Conservation (phyloP, 2,329 filamentous ascomycete genomes). For the Zymoseptoria brevis region DNA sequence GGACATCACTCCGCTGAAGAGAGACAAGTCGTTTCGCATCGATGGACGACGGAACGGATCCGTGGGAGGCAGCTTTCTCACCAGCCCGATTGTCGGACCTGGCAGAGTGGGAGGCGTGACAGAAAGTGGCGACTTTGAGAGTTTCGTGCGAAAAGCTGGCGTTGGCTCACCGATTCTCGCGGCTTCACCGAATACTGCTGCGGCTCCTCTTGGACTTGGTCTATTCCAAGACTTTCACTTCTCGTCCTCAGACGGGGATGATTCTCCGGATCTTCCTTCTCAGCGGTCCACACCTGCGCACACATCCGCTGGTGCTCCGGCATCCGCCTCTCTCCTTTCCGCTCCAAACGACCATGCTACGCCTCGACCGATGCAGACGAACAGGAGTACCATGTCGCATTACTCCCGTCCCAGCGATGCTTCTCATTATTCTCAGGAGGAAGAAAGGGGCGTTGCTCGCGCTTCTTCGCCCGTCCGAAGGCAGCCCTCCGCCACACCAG, state of each 20-base stretch:
- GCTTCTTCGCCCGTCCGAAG: neutral
- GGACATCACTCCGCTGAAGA: neutral
- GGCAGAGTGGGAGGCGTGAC: neutral
- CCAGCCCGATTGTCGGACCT: neutral
- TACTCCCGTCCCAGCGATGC: slow-evolving; percentile 1
- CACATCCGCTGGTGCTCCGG: neutral
- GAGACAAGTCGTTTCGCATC: neutral
- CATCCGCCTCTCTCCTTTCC: neutral
- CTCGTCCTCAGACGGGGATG: neutral
- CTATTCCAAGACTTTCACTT: neutral
- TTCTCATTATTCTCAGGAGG: neutral
- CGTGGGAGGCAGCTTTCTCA: neutral
- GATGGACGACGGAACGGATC: slow-evolving; percentile 5
- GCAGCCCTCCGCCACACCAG: neutral
- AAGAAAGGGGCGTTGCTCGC: neutral
- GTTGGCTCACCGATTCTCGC: neutral
- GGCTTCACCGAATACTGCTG: neutral
- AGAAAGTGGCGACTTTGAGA: slow-evolving; percentile 6
- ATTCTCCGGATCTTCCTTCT: neutral
- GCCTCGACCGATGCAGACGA: neutral
- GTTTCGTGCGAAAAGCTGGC: slow-evolving; percentile 5
- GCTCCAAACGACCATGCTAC: neutral
- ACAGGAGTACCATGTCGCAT: slow-evolving; percentile 1
- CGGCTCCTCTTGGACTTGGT: neutral
- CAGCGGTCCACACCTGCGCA: neutral